Conservation (phyloP, 495 filamentous ascomycete species). For the Lophium mytilinum region DNA sequence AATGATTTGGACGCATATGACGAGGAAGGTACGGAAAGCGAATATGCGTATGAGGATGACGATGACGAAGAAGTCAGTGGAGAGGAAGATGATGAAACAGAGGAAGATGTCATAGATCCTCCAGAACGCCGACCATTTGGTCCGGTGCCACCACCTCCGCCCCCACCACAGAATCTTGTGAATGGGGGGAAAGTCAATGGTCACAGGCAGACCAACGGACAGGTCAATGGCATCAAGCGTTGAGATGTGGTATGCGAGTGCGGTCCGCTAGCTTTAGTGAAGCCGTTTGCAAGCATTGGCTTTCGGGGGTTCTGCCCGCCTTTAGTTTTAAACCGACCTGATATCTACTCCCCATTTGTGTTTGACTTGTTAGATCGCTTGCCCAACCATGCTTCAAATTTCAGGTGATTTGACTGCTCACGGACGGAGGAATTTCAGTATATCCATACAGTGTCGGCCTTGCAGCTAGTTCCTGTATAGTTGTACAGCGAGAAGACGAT, state of each 20-base stretch:
- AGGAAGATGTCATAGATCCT: slow-evolving; percentile 28
- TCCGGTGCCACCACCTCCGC: slow-evolving; percentile 37
- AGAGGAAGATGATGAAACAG: slow-evolving; percentile 40
- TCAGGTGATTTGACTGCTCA: too few relatives aligned
- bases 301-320: too few relatives aligned
- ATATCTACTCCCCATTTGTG: too few relatives aligned
- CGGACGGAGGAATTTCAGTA: too few relatives aligned
- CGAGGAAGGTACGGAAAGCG: slow-evolving; percentile 61
- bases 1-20: slow-evolving; percentile 55
- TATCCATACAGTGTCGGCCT: too few relatives aligned
- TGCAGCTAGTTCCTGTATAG: too few relatives aligned
- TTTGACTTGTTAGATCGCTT: too few relatives aligned
- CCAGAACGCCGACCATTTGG: slow-evolving; percentile 29
- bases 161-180: slow-evolving; percentile 20
- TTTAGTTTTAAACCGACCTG: too few relatives aligned
- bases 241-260: background rate
- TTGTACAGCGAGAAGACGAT: too few relatives aligned
- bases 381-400: too few relatives aligned
- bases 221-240: slow-evolving; percentile 27
- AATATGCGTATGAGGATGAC: slow-evolving; percentile 59
- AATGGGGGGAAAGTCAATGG: slow-evolving; percentile 27
- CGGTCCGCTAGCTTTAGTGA: too few relatives aligned
- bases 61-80: slow-evolving; percentile 58
- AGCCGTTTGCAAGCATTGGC: too few relatives aligned
- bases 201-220: slow-evolving; percentile 22